phyloP scores from a whole-genome alignment of 2,329 filamentous ascomycete species.

The Orbilia blumenaviensis region DNA sequence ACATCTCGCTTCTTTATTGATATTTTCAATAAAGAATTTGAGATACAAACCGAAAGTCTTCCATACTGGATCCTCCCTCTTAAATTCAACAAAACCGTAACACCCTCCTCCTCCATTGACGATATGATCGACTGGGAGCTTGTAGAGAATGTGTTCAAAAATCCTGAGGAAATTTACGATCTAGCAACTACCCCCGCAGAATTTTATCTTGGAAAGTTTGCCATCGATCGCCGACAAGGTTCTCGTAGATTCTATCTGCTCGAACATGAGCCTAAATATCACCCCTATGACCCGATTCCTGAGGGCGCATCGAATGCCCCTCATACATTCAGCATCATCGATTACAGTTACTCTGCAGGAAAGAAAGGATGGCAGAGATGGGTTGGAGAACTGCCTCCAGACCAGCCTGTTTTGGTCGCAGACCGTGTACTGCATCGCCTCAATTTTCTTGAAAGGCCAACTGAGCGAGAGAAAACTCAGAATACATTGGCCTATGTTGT shows the following conservation, averaged over 20 bases:
- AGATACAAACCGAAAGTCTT: slow-evolving; percentile 70
- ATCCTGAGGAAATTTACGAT: slow-evolving; percentile 61
- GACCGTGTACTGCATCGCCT: slow-evolving; percentile 78
- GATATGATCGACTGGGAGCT: slow-evolving; percentile 71
- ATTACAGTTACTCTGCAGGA: slow-evolving; percentile 83
- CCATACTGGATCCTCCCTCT: slow-evolving; percentile 84
- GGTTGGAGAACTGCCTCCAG: slow-evolving; percentile 66
- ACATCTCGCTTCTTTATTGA: slow-evolving; percentile 81
- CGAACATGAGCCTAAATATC: slow-evolving; percentile 68
- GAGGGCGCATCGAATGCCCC: slow-evolving; percentile 65
- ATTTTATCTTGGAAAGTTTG: slow-evolving; percentile 67
- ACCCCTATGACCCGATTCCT: slow-evolving; percentile 73
- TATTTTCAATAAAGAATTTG: slow-evolving; percentile 87
- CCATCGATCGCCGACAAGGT: slow-evolving; percentile 70
- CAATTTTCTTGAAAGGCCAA: slow-evolving; percentile 78
- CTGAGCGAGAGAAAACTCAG: slow-evolving; percentile 66
- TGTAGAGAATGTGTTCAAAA: slow-evolving; percentile 62
- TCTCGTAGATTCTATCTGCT: slow-evolving; percentile 70
- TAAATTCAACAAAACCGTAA: slow-evolving; percentile 47
- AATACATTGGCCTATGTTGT: slow-evolving; percentile 73
- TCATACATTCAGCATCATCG: slow-evolving; percentile 73
- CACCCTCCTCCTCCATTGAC: slow-evolving; percentile 36
- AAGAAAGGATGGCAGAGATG: slow-evolving; percentile 67
- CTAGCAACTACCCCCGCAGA: slow-evolving; percentile 62
- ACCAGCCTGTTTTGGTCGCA: slow-evolving; percentile 84